Evolutionary conservation across 2,329 filamentous ascomycete genomes (phyloP), one percentile per base, ranked within the genome.

Genomic region (Cercospora zeae-maydis): DNA sequence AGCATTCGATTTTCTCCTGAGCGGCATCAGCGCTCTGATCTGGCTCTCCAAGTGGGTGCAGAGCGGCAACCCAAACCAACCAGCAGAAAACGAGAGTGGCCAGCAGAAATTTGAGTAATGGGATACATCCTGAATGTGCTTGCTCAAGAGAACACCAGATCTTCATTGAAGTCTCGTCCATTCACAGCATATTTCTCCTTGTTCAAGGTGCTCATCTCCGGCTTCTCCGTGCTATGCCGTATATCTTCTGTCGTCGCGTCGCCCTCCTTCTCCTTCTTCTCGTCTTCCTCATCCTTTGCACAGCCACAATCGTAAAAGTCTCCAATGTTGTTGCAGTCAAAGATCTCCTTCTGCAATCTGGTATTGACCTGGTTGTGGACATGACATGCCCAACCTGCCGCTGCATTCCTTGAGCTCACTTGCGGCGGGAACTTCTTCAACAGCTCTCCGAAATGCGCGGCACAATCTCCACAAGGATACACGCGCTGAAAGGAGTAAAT

Each of bases 291-390:
- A 58, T 86, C 83, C 30, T 85, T 83, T 24, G 80, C 83, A 72
- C 86, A 88, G 33, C 86, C 86, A 69, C 86, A 88, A 70, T 88
- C 85, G 72, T 88, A 88, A 66, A 86, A 87, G 62, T 87, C 85
- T 2, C 85, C 86, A 62, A 88, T 85, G 37, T 87, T 83, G 45
- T 80, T 81, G 74, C 86, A 88, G 73, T 88, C 84, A 70, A 88
- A 88, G 21, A 83, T 73, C 4, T 82, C 79, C 73, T 88, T 88
- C 33, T 81, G 74, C 63, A 88, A 76, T 70, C 84, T 82, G 71
- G 83, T 80, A 71, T 88, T 88, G 65, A 88, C 86, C 70, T 87
- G 80, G 66, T 88, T 88, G 71, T 88, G 86, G 42, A 88, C 83
- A 71, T 86, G 85, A 72, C 86, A 88, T 8, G 82, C 86, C 86